Conservation (phyloP, 1,284 basidiomycete genomes). For the Afroboletus lepidellus region DNA sequence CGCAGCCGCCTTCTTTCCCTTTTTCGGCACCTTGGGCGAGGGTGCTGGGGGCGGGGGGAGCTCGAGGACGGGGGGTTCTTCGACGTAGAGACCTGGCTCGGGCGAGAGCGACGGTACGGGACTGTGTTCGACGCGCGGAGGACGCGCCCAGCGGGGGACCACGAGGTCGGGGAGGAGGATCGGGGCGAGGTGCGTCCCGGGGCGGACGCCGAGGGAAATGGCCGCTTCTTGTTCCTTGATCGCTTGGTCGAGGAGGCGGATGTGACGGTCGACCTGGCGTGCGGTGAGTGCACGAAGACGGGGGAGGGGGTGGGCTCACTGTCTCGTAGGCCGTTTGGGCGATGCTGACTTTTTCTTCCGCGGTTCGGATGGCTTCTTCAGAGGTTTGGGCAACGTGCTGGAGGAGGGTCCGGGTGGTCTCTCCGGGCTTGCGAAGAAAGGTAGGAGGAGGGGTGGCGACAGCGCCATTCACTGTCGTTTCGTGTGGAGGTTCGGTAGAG, state of each 20-base stretch:
- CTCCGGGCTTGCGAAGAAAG: conserved; percentile 17
- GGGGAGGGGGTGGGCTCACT: conserved; percentile 39
- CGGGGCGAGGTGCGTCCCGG: conserved; percentile 52
- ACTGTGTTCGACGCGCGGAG: conserved; percentile 41
- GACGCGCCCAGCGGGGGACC: conserved; percentile 50
- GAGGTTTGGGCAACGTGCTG: conserved; percentile 55
- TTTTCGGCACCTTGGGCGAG: conserved; percentile 21
- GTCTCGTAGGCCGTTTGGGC: conserved; percentile 67
- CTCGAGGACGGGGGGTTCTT: conserved; percentile 22
- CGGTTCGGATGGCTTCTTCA: conserved; percentile 59
- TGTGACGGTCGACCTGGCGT: conserved; percentile 62
- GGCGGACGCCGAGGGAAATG: conserved; percentile 51
- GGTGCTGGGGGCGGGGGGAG: conserved; percentile 3
- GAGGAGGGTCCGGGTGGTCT: conserved; percentile 49
- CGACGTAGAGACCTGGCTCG: conserved; percentile 23
- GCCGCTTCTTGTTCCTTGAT: conserved; percentile 70
- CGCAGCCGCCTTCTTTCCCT: conserved; percentile 21
- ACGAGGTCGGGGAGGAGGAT: conserved; percentile 60
- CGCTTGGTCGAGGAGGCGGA: conserved; percentile 69
- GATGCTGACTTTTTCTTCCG: conserved; percentile 73
- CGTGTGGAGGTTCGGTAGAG: background rate
- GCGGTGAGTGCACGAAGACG: conserved; percentile 2
- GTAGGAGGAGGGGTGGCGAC: background rate
- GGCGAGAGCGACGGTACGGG: conserved; percentile 40
- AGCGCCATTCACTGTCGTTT: background rate